phyloP scores from a whole-genome alignment of 148 eudicot species.

The Euryodendron excelsum region DNA sequence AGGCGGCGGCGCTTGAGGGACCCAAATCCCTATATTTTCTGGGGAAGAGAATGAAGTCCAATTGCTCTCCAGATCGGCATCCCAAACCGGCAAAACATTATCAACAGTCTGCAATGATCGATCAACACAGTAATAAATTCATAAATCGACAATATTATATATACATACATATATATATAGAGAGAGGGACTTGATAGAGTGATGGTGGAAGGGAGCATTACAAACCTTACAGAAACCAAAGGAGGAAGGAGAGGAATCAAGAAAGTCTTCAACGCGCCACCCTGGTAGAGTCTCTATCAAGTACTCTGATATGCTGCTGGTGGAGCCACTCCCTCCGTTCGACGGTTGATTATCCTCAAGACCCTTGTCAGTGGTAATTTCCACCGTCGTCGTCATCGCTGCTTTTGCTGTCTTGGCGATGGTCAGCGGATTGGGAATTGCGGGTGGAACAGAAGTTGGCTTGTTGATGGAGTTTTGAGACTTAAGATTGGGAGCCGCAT shows the following conservation, averaged over 20 bases:
- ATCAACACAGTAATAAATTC: neutral
- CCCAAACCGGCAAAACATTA: constrained; percentile 34
- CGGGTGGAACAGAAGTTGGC: constrained; percentile 11
- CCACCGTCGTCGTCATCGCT: neutral
- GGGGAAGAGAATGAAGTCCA: constrained; percentile 15
- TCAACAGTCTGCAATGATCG: constrained; percentile 20
- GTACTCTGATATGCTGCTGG: constrained; percentile 68
- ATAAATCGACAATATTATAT: no score
- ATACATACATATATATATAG: no score
- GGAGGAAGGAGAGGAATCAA: constrained; percentile 44
- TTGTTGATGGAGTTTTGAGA: constrained; percentile 18
- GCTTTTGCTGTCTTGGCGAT: neutral
- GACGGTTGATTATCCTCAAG: neutral
- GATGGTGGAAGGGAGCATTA: no score
- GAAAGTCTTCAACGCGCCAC: constrained; percentile 81
- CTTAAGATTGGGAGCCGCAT: constrained; percentile 37
- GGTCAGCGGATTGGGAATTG: constrained; percentile 7
- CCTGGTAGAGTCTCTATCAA: constrained; percentile 74
- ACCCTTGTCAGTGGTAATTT: neutral
- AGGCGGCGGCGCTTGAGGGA: constrained; percentile 56
- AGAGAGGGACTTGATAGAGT: neutral
- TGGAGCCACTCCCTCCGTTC: constrained; percentile 20
- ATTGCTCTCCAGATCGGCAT: constrained; percentile 38
- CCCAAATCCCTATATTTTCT: constrained; percentile 49
- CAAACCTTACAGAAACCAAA: constrained; percentile 47